Evolutionary conservation across 805 yeast genomes (phyloP).

Genomic region (Vanderwaltozyma verrucispora): DNA sequence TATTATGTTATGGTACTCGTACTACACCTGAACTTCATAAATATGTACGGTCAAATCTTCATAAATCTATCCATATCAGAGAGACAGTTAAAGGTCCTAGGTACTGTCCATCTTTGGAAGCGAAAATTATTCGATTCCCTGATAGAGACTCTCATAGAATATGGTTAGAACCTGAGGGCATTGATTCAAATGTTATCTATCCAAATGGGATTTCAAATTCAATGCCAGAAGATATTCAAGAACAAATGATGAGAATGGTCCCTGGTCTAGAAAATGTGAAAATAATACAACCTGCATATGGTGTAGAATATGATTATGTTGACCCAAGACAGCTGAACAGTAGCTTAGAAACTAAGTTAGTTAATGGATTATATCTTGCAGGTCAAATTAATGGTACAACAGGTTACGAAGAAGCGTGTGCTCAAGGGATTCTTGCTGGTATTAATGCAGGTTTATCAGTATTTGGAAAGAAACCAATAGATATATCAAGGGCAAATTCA

Average conservation of each 20-base stretch:
- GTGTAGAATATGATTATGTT: constrained; percentile 96
- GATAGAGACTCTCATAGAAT: constrained; percentile 68
- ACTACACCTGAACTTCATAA: constrained; percentile 73
- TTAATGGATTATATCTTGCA: constrained; percentile 74
- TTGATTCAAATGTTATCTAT: constrained; percentile 75
- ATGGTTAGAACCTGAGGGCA: constrained; percentile 97
- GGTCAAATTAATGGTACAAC: constrained; percentile 99
- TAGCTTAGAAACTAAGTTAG: constrained; percentile 72
- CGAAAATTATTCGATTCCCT: constrained; percentile 72
- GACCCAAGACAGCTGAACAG: constrained; percentile 80
- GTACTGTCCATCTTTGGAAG: constrained; percentile 94
- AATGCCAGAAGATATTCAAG: constrained; percentile 91
- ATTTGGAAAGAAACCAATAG: constrained; percentile 33
- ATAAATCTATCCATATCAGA: constrained; percentile 78
- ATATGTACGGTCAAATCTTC: constrained; percentile 56
- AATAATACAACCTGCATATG: constrained; percentile 95
- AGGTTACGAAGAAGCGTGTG: constrained; percentile 97
- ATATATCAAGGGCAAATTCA: constrained; percentile 68
- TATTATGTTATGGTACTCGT: constrained; percentile 63
- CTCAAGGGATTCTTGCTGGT: constrained; percentile 94
- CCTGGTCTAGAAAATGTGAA: constrained; percentile 80
- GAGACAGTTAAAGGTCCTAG: constrained; percentile 96
- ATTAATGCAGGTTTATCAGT: constrained; percentile 74
- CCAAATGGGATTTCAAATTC: constrained; percentile 96
- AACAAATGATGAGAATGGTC: constrained; percentile 58